Evolutionary conservation across 2,329 filamentous ascomycete species (phyloP).

Genomic region (Orbilia blumenaviensis): DNA sequence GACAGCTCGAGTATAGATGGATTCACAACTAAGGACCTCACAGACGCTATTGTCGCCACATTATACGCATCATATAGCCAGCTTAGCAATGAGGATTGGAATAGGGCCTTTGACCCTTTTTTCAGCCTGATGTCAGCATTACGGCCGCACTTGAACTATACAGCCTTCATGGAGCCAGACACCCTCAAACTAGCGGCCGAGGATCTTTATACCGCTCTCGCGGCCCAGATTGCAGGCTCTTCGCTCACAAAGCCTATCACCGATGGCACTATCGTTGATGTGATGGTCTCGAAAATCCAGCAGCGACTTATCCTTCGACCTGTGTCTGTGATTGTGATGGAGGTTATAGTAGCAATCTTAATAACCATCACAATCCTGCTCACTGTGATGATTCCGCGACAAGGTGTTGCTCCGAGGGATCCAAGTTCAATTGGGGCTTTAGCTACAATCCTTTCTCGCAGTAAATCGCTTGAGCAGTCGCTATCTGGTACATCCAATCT

Average conservation of each 20-base stretch:
- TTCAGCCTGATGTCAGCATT: slow-evolving; percentile 18
- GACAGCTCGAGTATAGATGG: background rate
- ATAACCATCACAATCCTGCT: slow-evolving; percentile 35
- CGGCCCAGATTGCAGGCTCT: slow-evolving; percentile 40
- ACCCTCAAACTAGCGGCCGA: slow-evolving; percentile 22
- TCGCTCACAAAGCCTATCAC: background rate
- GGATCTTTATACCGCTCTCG: slow-evolving; percentile 28
- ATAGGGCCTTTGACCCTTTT: slow-evolving; percentile 29
- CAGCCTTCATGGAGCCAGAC: slow-evolving; percentile 38
- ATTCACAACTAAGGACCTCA: slow-evolving; percentile 32
- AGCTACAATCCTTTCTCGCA: slow-evolving; percentile 46
- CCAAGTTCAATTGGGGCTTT: slow-evolving; percentile 49
- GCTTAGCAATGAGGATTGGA: background rate
- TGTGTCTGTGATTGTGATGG: slow-evolving; percentile 50
- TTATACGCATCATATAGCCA: background rate
- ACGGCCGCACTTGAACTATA: slow-evolving; percentile 31
- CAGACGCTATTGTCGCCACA: slow-evolving; percentile 15
- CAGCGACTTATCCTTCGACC: slow-evolving; percentile 48
- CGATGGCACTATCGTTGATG: slow-evolving; percentile 5
- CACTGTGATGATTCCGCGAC: slow-evolving; percentile 20
- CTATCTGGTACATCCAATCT: slow-evolving; percentile 44
- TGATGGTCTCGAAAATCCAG: slow-evolving; percentile 13
- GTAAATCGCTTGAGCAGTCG: slow-evolving; percentile 33
- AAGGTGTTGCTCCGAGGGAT: slow-evolving; percentile 41
- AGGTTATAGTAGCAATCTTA: slow-evolving; percentile 36